These are phyloP conservation scores for Exobasidium cylindrosporum DNA, from an alignment of 1,284 basidiomycete species.

Conservation along the genomic window DNA sequence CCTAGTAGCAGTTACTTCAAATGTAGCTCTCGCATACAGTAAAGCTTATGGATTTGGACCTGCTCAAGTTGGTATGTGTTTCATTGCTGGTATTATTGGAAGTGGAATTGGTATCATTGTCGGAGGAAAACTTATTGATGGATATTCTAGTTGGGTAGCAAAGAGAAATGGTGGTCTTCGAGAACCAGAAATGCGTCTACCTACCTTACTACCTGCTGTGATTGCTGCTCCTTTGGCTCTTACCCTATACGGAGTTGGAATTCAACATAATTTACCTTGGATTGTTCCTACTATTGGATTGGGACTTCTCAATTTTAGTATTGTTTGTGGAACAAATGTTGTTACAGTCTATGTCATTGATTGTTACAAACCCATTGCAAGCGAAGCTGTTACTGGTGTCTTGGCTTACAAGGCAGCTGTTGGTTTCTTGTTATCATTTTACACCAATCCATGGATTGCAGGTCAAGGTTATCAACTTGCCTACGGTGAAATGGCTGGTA, in stretches of 20 bases:
- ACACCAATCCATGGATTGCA: conserved; percentile 23
- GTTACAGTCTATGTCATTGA: conserved; percentile 20
- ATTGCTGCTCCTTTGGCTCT: conserved; percentile 17
- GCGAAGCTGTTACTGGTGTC: conserved; percentile 16
- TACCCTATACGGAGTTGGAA: conserved; percentile 19
- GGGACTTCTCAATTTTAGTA: conserved; percentile 13
- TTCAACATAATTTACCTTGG: conserved; percentile 19
- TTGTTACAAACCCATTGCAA: conserved; percentile 22
- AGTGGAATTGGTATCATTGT: conserved; percentile 11
- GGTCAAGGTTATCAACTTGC: conserved; percentile 15
- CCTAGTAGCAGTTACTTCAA: conserved; percentile 19
- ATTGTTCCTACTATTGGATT: conserved; percentile 21
- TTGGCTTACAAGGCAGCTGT: conserved; percentile 18
- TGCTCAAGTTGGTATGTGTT: conserved; percentile 11
- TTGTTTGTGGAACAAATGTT: conserved; percentile 14
- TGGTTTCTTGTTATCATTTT: conserved; percentile 26
- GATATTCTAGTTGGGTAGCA: background rate
- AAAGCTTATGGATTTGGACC: conserved; percentile 16
- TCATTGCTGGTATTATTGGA: conserved; percentile 17
- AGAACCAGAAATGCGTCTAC: conserved; percentile 23
- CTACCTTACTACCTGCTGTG: conserved; percentile 11
- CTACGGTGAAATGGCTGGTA: conserved; percentile 18
- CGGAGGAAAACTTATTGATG: conserved; percentile 11
- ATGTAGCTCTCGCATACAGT: conserved; percentile 20
- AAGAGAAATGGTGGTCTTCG: conserved; percentile 16